Base-by-base conservation (phyloP, 2,329 filamentous ascomycete species). In the Laburnicola sp. region DNA sequence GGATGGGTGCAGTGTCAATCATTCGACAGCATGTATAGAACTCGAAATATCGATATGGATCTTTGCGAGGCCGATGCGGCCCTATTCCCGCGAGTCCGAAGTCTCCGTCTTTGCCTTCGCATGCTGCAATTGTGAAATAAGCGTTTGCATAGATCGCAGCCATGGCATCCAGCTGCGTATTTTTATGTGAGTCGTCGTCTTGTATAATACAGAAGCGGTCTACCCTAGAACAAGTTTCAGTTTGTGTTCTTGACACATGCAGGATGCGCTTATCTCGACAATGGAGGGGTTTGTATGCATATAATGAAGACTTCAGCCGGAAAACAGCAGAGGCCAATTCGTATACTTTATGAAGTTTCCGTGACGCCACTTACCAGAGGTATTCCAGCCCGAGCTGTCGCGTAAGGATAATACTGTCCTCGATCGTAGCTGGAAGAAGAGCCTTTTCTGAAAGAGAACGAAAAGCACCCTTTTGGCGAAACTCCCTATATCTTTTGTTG, bases 151-250 rank as follows among this genome's bases (percentile, higher is more conserved):
- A 54, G 5, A 54, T 51, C 3, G 35, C 45, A 26, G 51, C 51
- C 51, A 54, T 54, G 8, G 21, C 23, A 4, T 47, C 30, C 3
- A 54, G 22, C 31, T 47, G 36, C 6, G 16, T n/a, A 11, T 38
- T 16, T 25, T 45, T 53, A 7, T 34, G 28, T 2, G 25, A 28
- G 10, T 3, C 7, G 26, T 53, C 40, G 34, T 54, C 48, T 30
- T 51, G 51, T 23, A 48, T 43, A n/a, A 54, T 54, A 27, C 47
- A 54, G 22, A 54, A 48, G 9, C 42, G 22, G 47, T 54, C 51
- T 6, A 54, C 51, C 40, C 40, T 37, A 22, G 9, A 22, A 21
- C 10, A 22, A 21, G 23, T 22, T n/a, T n/a, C n/a, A 6, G 35
- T 37, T 22, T 22, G 35, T 37, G 10, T 22, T n/a, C 3, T 37